Conservation (phyloP, 371 early-diverging fungal genomes). For the Rhizomucor pusillus region DNA sequence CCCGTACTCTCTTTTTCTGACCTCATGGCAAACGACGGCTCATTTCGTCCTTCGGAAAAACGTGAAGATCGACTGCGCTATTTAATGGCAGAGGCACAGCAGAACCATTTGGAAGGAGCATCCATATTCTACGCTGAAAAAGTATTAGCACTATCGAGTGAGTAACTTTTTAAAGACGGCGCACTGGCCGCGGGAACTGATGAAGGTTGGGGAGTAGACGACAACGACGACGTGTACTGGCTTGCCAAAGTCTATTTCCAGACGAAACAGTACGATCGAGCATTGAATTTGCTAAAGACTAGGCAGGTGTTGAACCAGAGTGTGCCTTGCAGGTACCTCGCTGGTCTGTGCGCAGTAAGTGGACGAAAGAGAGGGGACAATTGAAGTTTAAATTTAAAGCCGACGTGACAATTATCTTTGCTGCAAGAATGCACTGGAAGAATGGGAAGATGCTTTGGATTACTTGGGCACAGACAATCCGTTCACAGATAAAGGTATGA, state of each 20-base stretch:
- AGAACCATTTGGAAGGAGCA: conserved; percentile 11
- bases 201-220: conserved; percentile 30
- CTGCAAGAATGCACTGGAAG: conserved; percentile 52
- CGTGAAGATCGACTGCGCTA: conserved; percentile 18
- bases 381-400: conserved; percentile 5
- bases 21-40: no score
- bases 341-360: conserved; percentile 63
- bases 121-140: conserved; percentile 15
- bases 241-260: conserved; percentile 60
- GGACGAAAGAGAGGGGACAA: background rate
- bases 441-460: conserved; percentile 60
- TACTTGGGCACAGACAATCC: conserved; percentile 58
- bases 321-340: conserved; percentile 58
- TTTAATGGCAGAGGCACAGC: conserved; percentile 13
- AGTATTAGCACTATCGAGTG: conserved; percentile 1
- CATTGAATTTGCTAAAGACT: conserved; percentile 52
- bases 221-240: conserved; percentile 56
- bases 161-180: background rate
- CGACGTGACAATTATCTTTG: conserved; percentile 8
- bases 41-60: no score
- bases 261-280: conserved; percentile 59
- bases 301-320: conserved; percentile 48
- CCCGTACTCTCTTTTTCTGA: no score
- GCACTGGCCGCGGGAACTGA: background rate
- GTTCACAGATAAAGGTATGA: conserved; percentile 29